Evolutionary conservation across 2,329 filamentous ascomycete species (phyloP), one percentile per base, ranked within the genome.

Genomic region (Arthrobotrys musiformis): DNA sequence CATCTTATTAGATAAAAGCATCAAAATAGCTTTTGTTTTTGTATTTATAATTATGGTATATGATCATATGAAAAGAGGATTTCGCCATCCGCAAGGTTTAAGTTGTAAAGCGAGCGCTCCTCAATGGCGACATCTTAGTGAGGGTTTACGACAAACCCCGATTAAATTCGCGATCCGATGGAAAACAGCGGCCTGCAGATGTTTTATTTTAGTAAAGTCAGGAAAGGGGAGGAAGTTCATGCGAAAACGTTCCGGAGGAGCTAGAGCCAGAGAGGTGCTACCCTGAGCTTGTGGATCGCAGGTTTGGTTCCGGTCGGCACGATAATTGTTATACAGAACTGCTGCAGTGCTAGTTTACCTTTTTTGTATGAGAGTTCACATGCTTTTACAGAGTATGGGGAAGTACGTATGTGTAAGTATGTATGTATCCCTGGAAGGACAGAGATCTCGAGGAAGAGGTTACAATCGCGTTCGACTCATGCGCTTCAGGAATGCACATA

Each of bases 231-330:
- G n/a, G n/a, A n/a, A n/a, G n/a, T 56, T 56, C n/a, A 35, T 40
- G 63, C 63, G 63, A 67, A 67, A 67, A 67, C 22, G 26, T 26
- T 44, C 63, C 63, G 63, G 63, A 40, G 35, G 48, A 15, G 24
- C 15, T 13, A 30, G 17, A 19, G 7, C 42, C 30, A 5, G n/a
- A 5, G 17, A n/a, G 15, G 9, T 42, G 37, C 37, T n/a, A n/a
- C n/a, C n/a, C n/a, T n/a, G n/a, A 42, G 13, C 17, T n/a, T 17
- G 37, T 15, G 22, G 50, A 35, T 22, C 13, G 33, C 33, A 37
- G 7, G 33, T 40, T 11, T 13, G 40, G 17, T n/a, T 19, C 40
- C n/a, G 40, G 40, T 17, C 54, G 54, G 54, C 54, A 58, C 54
- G 54, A 58, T 58, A 58, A 58, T 17, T 58, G 17, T 19, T 48